phyloP scores from a whole-genome alignment of 257 asterid species.

The Henckelia pumila region DNA sequence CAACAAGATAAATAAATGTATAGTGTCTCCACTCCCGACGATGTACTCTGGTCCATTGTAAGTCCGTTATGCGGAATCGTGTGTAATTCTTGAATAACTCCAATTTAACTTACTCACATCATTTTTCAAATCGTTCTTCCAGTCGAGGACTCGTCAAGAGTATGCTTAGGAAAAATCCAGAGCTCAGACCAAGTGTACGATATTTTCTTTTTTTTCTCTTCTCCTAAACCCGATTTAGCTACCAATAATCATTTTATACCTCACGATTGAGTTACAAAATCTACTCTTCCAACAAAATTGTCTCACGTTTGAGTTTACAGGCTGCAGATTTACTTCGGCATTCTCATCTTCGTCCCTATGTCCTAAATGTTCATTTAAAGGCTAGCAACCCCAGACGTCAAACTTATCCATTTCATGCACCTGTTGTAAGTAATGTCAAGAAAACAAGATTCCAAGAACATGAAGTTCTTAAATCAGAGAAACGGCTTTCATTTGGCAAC shows the following conservation, averaged over 20 bases:
- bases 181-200: conserved; percentile 87
- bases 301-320: conserved; percentile 36
- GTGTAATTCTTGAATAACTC: not conserved
- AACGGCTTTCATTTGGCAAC: conserved; percentile 69
- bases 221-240: not conserved
- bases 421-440: conserved; percentile 39
- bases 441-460: conserved; percentile 51
- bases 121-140: conserved; percentile 22
- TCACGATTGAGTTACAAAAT: no score
- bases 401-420: conserved; percentile 41
- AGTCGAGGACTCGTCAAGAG: conserved; percentile 94
- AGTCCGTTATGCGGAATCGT: conserved; percentile 37
- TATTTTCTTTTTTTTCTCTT: not conserved
- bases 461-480: conserved; percentile 47
- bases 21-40: conserved; percentile 88
- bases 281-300: not conserved
- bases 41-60: conserved; percentile 83
- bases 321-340: conserved; percentile 88
- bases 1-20: conserved; percentile 86
- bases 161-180: conserved; percentile 91
- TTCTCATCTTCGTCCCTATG: conserved; percentile 73
- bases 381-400: conserved; percentile 57
- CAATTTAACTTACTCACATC: conserved; percentile 17
- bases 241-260: not conserved
- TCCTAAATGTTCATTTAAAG: conserved; percentile 59